A percentile compares a stretch with the other conserved stretches of the same genome.
These are phyloP conservation scores for Ophiostoma tasmaniense DNA, from an alignment of 2,329 filamentous ascomycete species.

Conservation along the genomic window DNA sequence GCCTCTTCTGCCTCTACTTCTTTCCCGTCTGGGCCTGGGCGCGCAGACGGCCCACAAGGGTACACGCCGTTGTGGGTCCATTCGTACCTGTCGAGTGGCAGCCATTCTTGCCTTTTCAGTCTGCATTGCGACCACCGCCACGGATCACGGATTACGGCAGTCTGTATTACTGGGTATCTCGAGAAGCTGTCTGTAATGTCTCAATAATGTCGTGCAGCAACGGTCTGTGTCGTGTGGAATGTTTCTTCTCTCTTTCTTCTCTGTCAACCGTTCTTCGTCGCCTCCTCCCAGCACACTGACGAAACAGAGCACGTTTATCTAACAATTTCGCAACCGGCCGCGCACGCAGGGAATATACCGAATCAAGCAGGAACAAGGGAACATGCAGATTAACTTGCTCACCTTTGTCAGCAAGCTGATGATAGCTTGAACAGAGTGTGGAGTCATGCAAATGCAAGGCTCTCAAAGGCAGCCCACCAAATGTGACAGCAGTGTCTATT, in stretches of 20 bases:
- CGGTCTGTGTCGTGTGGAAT: neutral
- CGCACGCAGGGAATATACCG: neutral
- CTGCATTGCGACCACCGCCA: neutral
- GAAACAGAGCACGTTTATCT: conserved; percentile 4
- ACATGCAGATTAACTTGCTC: neutral
- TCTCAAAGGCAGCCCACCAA: neutral
- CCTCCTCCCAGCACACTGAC: neutral
- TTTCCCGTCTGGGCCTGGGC: conserved; percentile 5
- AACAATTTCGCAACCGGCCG: neutral
- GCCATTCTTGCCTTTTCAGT: neutral
- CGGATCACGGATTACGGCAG: neutral
- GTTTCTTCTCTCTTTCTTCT: neutral
- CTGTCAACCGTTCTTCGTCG: neutral
- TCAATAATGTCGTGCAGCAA: neutral
- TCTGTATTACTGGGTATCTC: neutral
- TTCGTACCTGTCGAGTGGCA: neutral
- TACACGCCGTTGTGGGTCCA: neutral
- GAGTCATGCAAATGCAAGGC: neutral
- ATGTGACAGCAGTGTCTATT: neutral
- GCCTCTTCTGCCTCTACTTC: neutral
- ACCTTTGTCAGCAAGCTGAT: neutral
- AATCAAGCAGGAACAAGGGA: neutral
- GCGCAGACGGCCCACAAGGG: neutral
- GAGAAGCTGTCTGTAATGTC: neutral
- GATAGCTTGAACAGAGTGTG: neutral